These are phyloP conservation scores for Debaryomyces psychrophilus DNA, from an alignment of 1,139 yeast species.

Conservation along the genomic window DNA sequence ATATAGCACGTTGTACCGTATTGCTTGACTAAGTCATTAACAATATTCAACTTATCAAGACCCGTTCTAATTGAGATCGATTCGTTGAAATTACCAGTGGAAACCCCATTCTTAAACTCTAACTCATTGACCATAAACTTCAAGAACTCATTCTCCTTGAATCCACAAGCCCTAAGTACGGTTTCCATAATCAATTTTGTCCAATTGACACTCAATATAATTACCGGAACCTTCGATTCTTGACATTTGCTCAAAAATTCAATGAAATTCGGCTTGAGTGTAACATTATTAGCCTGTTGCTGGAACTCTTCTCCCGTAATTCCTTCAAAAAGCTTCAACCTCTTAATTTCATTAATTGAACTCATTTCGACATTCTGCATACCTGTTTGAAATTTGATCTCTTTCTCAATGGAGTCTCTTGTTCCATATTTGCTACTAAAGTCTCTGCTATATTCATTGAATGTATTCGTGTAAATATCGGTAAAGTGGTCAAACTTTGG, in stretches of 20 bases:
- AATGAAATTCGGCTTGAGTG: constrained; percentile 47
- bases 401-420: constrained; percentile 29
- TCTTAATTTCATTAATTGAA: constrained; percentile 51
- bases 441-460: constrained; percentile 22
- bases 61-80: constrained; percentile 52
- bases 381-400: constrained; percentile 48
- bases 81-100: constrained; percentile 44
- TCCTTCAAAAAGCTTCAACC: constrained; percentile 47
- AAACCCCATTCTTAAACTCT: constrained; percentile 36
- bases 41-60: constrained; percentile 48
- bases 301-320: constrained; percentile 35
- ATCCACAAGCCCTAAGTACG: constrained; percentile 38
- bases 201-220: constrained; percentile 70
- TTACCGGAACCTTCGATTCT: constrained; percentile 35
- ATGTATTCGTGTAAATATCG: constrained; percentile 46
- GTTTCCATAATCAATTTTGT: constrained; percentile 51
- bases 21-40: constrained; percentile 23
- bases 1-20: constrained; percentile 43
- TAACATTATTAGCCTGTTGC: constrained; percentile 38
- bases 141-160: constrained; percentile 23
- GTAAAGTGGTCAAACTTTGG: constrained; percentile 52
- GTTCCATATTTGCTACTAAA: constrained; percentile 25
- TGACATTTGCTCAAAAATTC: constrained; percentile 35
- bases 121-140: constrained; percentile 54
- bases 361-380: constrained; percentile 51